phyloP scores from a whole-genome alignment of 2,329 filamentous ascomycete species.

The Davidsoniella australis region DNA sequence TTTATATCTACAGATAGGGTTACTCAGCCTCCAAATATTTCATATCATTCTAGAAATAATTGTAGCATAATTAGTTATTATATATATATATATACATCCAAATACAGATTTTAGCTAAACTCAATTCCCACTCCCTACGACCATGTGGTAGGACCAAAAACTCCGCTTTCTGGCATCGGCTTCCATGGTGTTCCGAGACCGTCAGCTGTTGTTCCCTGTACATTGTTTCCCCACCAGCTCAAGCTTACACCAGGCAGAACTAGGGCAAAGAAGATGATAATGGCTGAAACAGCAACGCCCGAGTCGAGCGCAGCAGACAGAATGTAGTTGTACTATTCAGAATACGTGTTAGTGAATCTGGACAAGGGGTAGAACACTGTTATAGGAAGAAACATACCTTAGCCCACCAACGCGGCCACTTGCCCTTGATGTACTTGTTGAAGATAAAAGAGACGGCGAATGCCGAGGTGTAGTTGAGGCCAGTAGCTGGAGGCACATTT shows the following conservation, averaged over 20 bases:
- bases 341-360: constrained; percentile 17
- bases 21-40: too few relatives aligned
- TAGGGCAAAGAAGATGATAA: constrained; percentile 32
- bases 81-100: too few relatives aligned
- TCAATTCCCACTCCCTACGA: not conserved
- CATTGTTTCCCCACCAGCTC: constrained; percentile 32
- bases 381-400: constrained; percentile 17
- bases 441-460: constrained; percentile 36
- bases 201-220: constrained; percentile 24
- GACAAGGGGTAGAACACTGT: constrained; percentile 18
- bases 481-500: constrained; percentile 36
- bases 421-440: constrained; percentile 33
- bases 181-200: constrained; percentile 17
- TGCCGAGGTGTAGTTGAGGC: constrained; percentile 37
- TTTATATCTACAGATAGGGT: too few relatives aligned
- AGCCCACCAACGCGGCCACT: constrained; percentile 37
- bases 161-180: constrained; percentile 2
- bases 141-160: constrained; percentile 3
- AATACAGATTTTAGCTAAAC: too few relatives aligned
- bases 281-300: constrained; percentile 35
- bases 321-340: constrained; percentile 34
- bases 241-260: constrained; percentile 27
- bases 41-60: too few relatives aligned
- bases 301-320: constrained; percentile 40
- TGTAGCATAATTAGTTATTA: too few relatives aligned